A percentile compares a stretch with the other conserved stretches of the same genome.
Evolutionary conservation across 257 asterid genomes (phyloP).

Genomic region (Primulina eburnea): DNA sequence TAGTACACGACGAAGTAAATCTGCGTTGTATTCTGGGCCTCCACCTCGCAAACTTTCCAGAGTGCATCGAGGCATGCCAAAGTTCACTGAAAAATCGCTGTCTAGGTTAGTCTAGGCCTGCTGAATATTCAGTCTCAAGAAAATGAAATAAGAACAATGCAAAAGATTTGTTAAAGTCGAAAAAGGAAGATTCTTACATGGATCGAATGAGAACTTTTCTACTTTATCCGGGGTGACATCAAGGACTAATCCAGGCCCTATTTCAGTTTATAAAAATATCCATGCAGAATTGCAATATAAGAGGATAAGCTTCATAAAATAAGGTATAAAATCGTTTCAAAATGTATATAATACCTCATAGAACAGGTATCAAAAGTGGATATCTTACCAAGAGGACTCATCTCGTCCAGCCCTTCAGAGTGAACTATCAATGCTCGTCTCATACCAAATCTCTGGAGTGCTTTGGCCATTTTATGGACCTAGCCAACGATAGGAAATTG

Average conservation of each 20-base stretch:
- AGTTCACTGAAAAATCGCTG: slow-evolving; percentile 40
- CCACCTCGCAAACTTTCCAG: slow-evolving; percentile 61
- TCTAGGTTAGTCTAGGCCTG: background rate
- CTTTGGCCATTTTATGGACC: slow-evolving; percentile 69
- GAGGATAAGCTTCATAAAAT: slow-evolving; percentile 1
- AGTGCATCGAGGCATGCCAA: slow-evolving; percentile 75
- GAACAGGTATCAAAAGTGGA: background rate
- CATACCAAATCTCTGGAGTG: slow-evolving; percentile 71
- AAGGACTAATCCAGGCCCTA: slow-evolving; percentile 64
- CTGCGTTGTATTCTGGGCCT: slow-evolving; percentile 60
- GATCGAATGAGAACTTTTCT: slow-evolving; percentile 60
- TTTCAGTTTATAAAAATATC: background rate
- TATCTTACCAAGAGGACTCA: slow-evolving; percentile 75
- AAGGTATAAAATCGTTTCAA: background rate
- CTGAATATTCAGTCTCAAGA: background rate
- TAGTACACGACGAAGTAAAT: slow-evolving; percentile 42
- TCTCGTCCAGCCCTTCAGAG: slow-evolving; percentile 73
- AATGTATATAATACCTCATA: background rate
- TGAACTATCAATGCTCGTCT: slow-evolving; percentile 69
- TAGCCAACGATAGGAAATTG: slow-evolving; percentile 17
- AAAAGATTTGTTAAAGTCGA: background rate
- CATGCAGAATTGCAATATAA: background rate
- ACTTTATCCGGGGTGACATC: slow-evolving; percentile 64
- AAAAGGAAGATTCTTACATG: slow-evolving; percentile 39
- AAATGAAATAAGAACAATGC: slow-evolving; percentile 1